Evolutionary conservation across 192 early-diverging fungal species (phyloP), one percentile per base, ranked within the genome.

Genomic region (Coemansia sp.): DNA sequence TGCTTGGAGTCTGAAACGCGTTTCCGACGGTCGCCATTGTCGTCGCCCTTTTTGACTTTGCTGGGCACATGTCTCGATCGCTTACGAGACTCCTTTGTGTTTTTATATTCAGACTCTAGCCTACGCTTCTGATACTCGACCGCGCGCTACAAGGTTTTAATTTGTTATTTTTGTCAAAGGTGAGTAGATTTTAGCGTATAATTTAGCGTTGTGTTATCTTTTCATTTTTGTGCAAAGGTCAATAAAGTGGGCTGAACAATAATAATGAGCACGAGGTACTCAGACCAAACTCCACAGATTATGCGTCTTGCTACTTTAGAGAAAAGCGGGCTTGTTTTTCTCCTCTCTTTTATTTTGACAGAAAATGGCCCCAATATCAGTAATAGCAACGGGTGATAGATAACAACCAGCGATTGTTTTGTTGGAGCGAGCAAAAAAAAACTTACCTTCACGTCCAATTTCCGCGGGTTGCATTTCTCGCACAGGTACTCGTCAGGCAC

Each of bases 401-500:
- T 11, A 45, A 2, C n/a, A n/a, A n/a, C n/a, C n/a, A n/a, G n/a
- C n/a, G n/a, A n/a, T n/a, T n/a, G n/a, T n/a, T n/a, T n/a, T n/a
- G n/a, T n/a, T n/a, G n/a, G n/a, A 45, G 16, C 12, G 5, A 45
- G 3, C 16, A 7, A 10, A 38, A 38, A 38, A 51, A 33, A 3
- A 11, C 33, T 28, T 72, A 76, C 74, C 74, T 82, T 73, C 40
- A 76, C 61, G 58, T 93, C 86, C 14, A 89, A 68, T 25, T 83
- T 75, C 7, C 88, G 84, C 7, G 95, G 91, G 31, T 87, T 81
- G 74, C 97, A 98, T 57, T 77, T 61, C 55, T 97, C 94, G 68
- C 96, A 99, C 5, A 90, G 78, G 63, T 94, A 96, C 38, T 87
- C 69, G 61, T 96, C 94, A 2, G 97, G 94, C 25, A 96, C 86